Evolutionary conservation across 495 filamentous ascomycete genomes (phyloP), one percentile per base, ranked within the genome.

Genomic region (Penicillium longicatenatum): DNA sequence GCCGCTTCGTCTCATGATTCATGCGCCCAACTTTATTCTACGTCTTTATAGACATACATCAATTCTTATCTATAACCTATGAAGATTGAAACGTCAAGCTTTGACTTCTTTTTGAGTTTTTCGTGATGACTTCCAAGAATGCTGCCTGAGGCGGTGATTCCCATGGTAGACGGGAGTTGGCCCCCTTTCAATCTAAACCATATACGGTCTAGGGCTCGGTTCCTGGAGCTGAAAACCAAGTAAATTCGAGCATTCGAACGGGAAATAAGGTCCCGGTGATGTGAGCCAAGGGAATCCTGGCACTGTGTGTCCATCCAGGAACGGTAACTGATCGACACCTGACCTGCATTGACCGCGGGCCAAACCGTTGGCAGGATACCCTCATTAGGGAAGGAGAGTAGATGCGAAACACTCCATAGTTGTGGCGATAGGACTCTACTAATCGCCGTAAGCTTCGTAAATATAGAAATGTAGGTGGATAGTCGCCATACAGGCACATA

Each of bases 71-170:
- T 26, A 4, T 26, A 26, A 26, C 26, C 10, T 8, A 16, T 21
- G 12, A 16, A 39, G 16, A 39, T 39, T 1, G 31, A 7, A 39
- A 39, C 17, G 37, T n/a, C 14, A 39, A n/a, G 43, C 43, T 46
- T 46, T 12, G 14, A 21, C 20, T 6, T 6, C 26, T 26, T 26
- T 10, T 22, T 45, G 44, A 22, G 14, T 57, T 60, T 57, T 63
- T 54, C 47, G 14, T 17, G 16, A n/a, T 31, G 37, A 21, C 31
- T 61, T 61, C 59, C 54, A 57, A 19, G 37, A 62, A 62, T 62
- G 55, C 19, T 55, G 58, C 62, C 62, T 61, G 41, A 64, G 62
- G 62, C 58, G 12, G 31, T 35, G 9, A 35, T 35, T 14, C 26
- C 31, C 12, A 35, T 35, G 31, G 31, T 14, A 35, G 31, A 35